Evolutionary conservation across 805 yeast genomes (phyloP), one percentile per base, ranked within the genome.

Genomic region (Candida caryicola): DNA sequence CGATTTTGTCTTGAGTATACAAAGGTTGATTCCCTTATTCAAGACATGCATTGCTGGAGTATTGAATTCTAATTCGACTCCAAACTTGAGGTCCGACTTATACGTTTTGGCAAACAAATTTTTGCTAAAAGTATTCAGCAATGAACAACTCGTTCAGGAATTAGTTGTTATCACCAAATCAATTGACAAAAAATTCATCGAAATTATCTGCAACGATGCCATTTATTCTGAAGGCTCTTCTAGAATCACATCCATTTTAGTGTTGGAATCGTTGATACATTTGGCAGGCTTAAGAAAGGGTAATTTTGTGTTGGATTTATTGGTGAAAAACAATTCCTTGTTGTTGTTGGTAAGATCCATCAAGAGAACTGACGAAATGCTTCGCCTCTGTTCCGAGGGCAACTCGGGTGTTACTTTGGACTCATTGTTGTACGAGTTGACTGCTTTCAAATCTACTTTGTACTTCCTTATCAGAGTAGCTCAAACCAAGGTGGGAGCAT

Each of bases 141-240:
- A 71, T 36, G 62, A 62, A 25, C 62, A 58, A 4, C 62, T 71
- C 18, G 59, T 76, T 7, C 62, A 65, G 10, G 79, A 77, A 33
- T 57, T 82, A 13, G 55, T 76, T 36, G 71, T 70, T n/a, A 72
- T 76, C 17, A 62, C 88, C 31, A 73, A 77, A 40, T 71, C 82
- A 3, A 73, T 79, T 23, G 95, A 82, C 41, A 52, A 56, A 13
- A 73, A 76, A 45, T 62, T 88, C 36, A 68, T 87, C 18, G 81
- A 77, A 14, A 70, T 76, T 2, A 71, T 88, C 23, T 82, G 87
- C 53, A 79, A 77, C 43, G 98, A 93, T 62, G 81, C 93, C 0
- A 75, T 87, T 12, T 71, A 79, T 37, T 88, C 90, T 2, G 93
- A 85, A 49, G 93, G 91, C 1, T 66, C 83, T 1, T 74, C 83